A percentile compares a stretch with the other conserved stretches of the same genome.
These are phyloP conservation scores for Microbotryomycetes sp. DNA, from an alignment of 1,284 basidiomycete genomes.

Conservation along the genomic window DNA sequence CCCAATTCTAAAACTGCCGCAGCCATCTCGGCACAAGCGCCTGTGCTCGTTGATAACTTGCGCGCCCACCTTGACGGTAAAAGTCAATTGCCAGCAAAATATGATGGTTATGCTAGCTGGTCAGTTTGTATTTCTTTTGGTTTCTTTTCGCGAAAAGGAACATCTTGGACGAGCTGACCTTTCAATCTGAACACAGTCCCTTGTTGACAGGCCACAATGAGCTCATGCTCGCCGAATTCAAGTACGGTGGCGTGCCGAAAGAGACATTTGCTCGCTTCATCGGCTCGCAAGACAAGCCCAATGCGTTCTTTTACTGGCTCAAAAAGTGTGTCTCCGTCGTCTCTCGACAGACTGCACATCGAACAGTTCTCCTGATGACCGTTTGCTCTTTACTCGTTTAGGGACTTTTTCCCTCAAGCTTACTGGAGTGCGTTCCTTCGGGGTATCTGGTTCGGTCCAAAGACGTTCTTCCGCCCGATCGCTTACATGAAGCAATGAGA, in stretches of 20 bases:
- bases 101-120: slow-evolving; percentile 39
- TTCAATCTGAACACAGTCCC: slow-evolving; percentile 27
- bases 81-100: slow-evolving; percentile 50
- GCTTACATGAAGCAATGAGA: background rate
- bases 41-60: slow-evolving; percentile 86
- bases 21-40: slow-evolving; percentile 83
- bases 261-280: slow-evolving; percentile 69
- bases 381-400: too few species aligned
- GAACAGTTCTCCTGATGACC: too few species aligned
- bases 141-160: background rate
- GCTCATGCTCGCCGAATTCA: slow-evolving; percentile 78
- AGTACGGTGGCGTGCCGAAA: slow-evolving; percentile 66
- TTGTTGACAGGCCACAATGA: slow-evolving; percentile 75
- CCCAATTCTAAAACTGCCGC: slow-evolving; percentile 96
- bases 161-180: slow-evolving; percentile 36
- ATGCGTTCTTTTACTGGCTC: slow-evolving; percentile 64
- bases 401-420: slow-evolving; percentile 77
- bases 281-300: slow-evolving; percentile 59
- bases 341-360: background rate
- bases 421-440: slow-evolving; percentile 81
- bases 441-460: slow-evolving; percentile 31
- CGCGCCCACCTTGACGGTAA: slow-evolving; percentile 60
- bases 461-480: slow-evolving; percentile 14
- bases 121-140: slow-evolving; percentile 50
- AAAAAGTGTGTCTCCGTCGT: slow-evolving; percentile 57